Evolutionary conservation across 495 filamentous ascomycete genomes (phyloP).

Genomic region (Trichoderma erinaceum): DNA sequence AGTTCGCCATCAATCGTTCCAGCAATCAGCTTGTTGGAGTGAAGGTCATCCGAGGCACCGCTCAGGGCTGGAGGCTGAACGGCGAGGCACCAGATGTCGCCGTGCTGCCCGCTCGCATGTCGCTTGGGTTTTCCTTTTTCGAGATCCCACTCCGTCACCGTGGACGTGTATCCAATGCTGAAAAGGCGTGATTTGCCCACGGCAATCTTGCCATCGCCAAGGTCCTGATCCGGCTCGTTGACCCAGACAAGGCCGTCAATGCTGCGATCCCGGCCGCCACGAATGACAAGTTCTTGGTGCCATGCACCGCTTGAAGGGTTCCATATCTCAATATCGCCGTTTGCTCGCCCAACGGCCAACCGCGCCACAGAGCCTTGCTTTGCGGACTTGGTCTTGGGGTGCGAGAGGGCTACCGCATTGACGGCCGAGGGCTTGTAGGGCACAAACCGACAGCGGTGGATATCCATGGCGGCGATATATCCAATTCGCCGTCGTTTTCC

Average conservation of each 20-base stretch:
- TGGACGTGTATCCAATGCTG: slow-evolving; percentile 89
- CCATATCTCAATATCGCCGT: slow-evolving; percentile 98
- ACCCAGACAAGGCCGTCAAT: slow-evolving; percentile 90
- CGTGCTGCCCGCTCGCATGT: slow-evolving; percentile 85
- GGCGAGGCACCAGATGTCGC: slow-evolving; percentile 92
- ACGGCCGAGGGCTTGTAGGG: slow-evolving; percentile 90
- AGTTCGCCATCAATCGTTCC: slow-evolving; percentile 91
- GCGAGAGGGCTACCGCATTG: slow-evolving; percentile 90
- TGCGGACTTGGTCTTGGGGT: slow-evolving; percentile 54
- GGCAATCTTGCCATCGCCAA: slow-evolving; percentile 52
- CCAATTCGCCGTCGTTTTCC: slow-evolving; percentile 14
- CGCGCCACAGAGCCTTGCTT: slow-evolving; percentile 52
- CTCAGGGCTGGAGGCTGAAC: slow-evolving; percentile 58
- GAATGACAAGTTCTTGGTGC: slow-evolving; percentile 82
- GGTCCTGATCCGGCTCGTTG: slow-evolving; percentile 69
- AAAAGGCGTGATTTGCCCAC: slow-evolving; percentile 80
- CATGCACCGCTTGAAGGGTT: slow-evolving; percentile 80
- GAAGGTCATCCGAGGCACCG: slow-evolving; percentile 22
- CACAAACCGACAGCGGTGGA: slow-evolving; percentile 95
- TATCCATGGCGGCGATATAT: slow-evolving; percentile 59
- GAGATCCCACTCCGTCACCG: slow-evolving; percentile 92
- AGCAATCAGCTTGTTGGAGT: slow-evolving; percentile 69
- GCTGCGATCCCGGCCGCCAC: slow-evolving; percentile 77
- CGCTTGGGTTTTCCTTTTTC: slow-evolving; percentile 65
- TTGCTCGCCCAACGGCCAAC: slow-evolving; percentile 84